Conservation (phyloP, 1,284 basidiomycete species). For the Gomphus bonarii region DNA sequence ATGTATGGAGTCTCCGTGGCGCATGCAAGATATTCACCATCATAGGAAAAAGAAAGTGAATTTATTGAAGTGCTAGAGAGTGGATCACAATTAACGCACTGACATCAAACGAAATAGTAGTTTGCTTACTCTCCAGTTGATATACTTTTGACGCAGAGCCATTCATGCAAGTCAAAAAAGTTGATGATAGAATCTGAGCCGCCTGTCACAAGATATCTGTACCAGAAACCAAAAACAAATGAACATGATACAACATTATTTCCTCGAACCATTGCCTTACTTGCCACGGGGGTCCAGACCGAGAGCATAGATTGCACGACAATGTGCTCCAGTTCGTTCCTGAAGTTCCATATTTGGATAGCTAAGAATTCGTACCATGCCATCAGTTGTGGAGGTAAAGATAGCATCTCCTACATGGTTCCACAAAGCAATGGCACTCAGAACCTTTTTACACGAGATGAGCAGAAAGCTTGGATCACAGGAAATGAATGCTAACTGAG, state of each 20-base stretch:
- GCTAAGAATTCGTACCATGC: conserved; percentile 52
- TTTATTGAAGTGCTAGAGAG: conserved; percentile 51
- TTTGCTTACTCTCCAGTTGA: conserved; percentile 63
- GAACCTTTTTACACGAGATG: background rate
- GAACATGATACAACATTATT: background rate
- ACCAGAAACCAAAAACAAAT: background rate
- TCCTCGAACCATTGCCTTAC: conserved; percentile 21
- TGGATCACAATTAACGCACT: conserved; percentile 3
- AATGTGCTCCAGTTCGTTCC: conserved; percentile 58
- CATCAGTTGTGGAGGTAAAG: conserved; percentile 48
- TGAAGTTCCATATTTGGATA: conserved; percentile 48
- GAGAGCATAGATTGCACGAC: conserved; percentile 62
- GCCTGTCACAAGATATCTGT: conserved; percentile 64
- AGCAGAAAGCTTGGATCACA: background rate
- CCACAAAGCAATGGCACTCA: conserved; percentile 49
- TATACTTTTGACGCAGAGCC: conserved; percentile 67
- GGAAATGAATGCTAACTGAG: background rate
- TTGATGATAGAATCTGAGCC: conserved; percentile 74
- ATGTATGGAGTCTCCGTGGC: conserved; percentile 62
- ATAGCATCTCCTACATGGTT: conserved; percentile 63
- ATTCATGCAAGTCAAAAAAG: conserved; percentile 64
- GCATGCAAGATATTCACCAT: conserved; percentile 71
- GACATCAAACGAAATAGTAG: background rate
- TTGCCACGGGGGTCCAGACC: conserved; percentile 67
- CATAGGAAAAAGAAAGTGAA: conserved; percentile 69